Evolutionary conservation across 495 filamentous ascomycete species (phyloP).

Genomic region (Acidiella bohemica): DNA sequence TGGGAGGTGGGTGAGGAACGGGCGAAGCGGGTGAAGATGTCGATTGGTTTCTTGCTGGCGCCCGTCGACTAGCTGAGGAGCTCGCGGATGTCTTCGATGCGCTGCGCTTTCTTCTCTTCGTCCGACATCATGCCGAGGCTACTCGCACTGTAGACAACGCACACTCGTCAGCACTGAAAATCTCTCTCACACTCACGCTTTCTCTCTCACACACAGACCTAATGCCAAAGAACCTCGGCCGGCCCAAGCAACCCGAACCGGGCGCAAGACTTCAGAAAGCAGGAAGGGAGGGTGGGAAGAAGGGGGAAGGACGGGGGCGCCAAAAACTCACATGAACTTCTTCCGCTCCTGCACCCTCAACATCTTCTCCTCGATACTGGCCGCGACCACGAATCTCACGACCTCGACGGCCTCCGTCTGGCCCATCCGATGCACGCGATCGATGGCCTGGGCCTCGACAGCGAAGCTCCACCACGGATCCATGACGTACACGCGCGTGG

Average conservation of each 20-base stretch:
- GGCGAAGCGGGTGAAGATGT: no score
- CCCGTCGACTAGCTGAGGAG: slow-evolving; percentile 82
- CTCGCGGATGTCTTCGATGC: slow-evolving; percentile 89
- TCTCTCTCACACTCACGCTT: background rate
- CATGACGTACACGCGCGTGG: slow-evolving; percentile 92
- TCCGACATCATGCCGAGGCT: slow-evolving; percentile 87
- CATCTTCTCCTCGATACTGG: slow-evolving; percentile 92
- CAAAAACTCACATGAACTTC: slow-evolving; percentile 66
- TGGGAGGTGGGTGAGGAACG: no score
- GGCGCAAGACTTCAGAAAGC: no score
- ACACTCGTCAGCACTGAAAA: slow-evolving; percentile 6
- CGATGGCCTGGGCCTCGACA: slow-evolving; percentile 91
- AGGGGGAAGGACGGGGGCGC: no score
- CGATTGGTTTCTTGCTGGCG: no score
- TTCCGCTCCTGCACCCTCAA: slow-evolving; percentile 86
- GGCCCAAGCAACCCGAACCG: no score
- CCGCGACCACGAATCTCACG: slow-evolving; percentile 70
- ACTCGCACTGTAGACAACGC: slow-evolving; percentile 48
- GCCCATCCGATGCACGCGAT: slow-evolving; percentile 95
- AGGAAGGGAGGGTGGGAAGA: slow-evolving; percentile 1
- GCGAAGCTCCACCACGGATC: slow-evolving; percentile 99
- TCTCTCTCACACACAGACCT: background rate
- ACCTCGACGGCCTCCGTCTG: slow-evolving; percentile 78
- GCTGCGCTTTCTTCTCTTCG: slow-evolving; percentile 79
- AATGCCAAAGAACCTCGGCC: no score